Base-by-base conservation (phyloP, 169 alveolate species). In the Eimeria acervulina region DNA sequence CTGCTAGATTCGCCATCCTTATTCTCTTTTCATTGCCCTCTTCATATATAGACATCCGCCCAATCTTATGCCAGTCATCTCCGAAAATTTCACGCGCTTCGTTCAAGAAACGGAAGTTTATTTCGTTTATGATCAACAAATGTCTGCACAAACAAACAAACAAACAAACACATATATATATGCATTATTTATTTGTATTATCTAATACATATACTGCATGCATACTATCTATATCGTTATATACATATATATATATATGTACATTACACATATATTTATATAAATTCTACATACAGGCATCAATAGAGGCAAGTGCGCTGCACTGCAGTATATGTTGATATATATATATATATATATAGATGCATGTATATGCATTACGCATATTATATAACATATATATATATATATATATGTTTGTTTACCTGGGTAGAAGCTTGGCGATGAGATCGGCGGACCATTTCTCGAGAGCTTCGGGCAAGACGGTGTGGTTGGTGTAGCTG, bases 391-490 rank as follows among this genome's bases (percentile, higher is more conserved):
- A 47, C 5, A 47, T 47, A 47, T 7, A 47, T 47, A 7, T 47
- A 47, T 47, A 47, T 7, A 47, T 47, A 12, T 7, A 7, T 7
- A 12, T 47, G 12, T 47, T 7, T 47, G 12, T 47, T 52, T 66
- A 95, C 96, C 99, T 95, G 55, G 99, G 99, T 33, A 99, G 97
- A 33, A 99, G 96, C 68, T 96, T 97, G 87, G 97, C 98, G 52
- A 99, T 95, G 70, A 99, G 97, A 95, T 97, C 98, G 23, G 98
- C 98, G 1, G 99, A 98, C 99, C 99, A 99, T 97, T 98, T 98
- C 95, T 99, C 99, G 63, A 99, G 97, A 51, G 99, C 99, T 98
- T 99, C 99, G 6, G 99, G 99, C 94, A 99, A 96, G 44, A 99
- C 99, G n/a, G 99, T 99, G 95, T 99, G 99, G 96, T 99, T 99